Evolutionary conservation across 306 rosid species (phyloP), one percentile per base, ranked within the genome.

Genomic region (Castanopsis chinensis): DNA sequence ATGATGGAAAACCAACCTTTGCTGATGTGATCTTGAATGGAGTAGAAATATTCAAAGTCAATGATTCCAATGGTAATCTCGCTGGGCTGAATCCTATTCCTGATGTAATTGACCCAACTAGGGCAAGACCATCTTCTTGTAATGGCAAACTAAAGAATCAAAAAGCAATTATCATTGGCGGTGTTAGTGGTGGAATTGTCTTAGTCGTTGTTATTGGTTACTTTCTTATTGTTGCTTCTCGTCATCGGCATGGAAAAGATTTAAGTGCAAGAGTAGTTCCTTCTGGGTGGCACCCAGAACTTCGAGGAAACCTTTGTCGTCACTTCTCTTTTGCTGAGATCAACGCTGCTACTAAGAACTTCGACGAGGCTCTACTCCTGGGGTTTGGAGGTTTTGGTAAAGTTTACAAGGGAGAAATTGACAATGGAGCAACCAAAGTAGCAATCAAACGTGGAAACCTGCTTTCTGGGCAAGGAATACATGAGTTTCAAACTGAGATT

Each of bases 311-410:
- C 52, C 52, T 8, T 45, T 45, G 52, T 8, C 52, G 15, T 0
- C 15, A 2, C 52, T 45, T 45, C 52, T 10, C 52, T 0, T 45
- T 45, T 45, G 52, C 1, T 45, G 52, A 45, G 52, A 45, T 45
- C 52, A 45, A 11, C 0, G 52, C 15, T 45, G 52, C 52, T 2
- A 45, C 52, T 15, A 45, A 45, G 1, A 45, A 45, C 52, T 45
- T 45, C 3, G 52, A 45, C 19, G 97, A 94, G 76, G 83, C 94
- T 65, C 86, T 87, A 79, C 71, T 94, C 43, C 97, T 94, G 11
- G 98, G 98, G 12, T 97, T 94, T 75, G 98, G 98, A 82, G 98
- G 98, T 70, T 94, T 94, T 5, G 98, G 98, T 54, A 94, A 94
- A 84, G 98, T 94, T 65, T 94, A 94, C 88, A 85, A 86, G 79